phyloP scores from a whole-genome alignment of 257 asterid species.

The Vinca minor region DNA sequence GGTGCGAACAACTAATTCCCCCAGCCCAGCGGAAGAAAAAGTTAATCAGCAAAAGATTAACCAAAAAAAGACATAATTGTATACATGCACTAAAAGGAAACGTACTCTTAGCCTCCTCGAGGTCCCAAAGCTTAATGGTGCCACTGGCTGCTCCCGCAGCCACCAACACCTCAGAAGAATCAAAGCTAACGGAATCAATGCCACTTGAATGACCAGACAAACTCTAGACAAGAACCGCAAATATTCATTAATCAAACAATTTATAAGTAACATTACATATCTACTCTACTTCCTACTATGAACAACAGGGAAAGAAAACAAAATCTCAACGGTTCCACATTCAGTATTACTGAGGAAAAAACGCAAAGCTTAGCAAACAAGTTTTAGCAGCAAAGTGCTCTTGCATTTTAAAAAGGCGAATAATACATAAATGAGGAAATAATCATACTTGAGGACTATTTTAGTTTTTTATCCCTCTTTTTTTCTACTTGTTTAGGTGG shows the following conservation, averaged over 20 bases:
- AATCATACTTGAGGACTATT: background rate
- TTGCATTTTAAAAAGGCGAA: background rate
- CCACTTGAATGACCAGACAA: constrained; percentile 99
- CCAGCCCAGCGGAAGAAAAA: background rate
- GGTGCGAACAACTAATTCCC: constrained; percentile 66
- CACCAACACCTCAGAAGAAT: constrained; percentile 86
- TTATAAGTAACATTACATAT: background rate
- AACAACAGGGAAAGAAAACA: background rate
- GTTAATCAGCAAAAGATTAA: constrained; percentile 4
- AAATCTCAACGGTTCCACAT: background rate
- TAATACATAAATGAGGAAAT: background rate
- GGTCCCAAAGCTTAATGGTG: constrained; percentile 96
- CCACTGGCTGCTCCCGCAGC: constrained; percentile 99
- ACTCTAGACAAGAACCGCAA: constrained; percentile 57
- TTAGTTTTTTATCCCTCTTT: background rate
- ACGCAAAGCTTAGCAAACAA: too few relatives aligned
- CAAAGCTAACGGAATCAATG: constrained; percentile 94
- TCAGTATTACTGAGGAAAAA: too few relatives aligned
- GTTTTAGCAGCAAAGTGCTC: background rate
- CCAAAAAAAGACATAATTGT: background rate
- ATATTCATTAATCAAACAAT: constrained; percentile 1
- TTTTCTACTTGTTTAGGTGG: background rate
- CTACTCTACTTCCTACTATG: background rate
- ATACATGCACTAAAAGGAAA: constrained; percentile 13
- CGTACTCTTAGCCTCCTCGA: constrained; percentile 97